Base-by-base conservation (phyloP, 208 protist species). In the Borovskyia barvae region DNA sequence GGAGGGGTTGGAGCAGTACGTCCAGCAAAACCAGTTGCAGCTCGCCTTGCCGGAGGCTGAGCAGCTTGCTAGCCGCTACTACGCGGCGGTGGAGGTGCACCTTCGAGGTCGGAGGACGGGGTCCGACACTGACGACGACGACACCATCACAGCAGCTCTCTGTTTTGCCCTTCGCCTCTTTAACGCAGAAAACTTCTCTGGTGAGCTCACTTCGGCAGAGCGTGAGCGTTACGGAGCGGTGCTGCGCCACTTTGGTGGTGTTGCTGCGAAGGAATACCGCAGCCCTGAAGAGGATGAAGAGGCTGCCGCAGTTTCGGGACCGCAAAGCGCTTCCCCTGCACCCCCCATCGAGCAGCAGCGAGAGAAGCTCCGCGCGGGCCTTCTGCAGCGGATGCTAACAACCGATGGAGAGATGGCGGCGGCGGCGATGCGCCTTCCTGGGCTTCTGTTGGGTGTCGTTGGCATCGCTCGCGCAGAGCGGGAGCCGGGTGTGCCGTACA, bases 111-210 rank as follows among this genome's bases (percentile, higher is more conserved):
- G 61, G 20, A 12, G 56, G 24, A 5, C 32, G 17, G 0, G 58
- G 20, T 5, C 66, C 29, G 3, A 26, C 14, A 28, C 20, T 15
- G 33, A 12, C 3, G 52, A 25, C 26, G 52, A 35, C 12, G 46
- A 66, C 19, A 73, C 77, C 26, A 55, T 95, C 11, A 43, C 84
- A 28, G 79, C 84, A 2, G 82, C 85, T 9, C 58, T 93, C 8
- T 60, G 77, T n/a, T 88, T 85, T 17, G 85, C 68, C n/a, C 77
- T 95, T 15, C 77, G 73, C 29, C 75, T 95, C 30, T 92, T 92
- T 60, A 92, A 93, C 54, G 80, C 85, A 8, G 85, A 95, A 41
- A 95, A 95, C 61, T 90, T 93, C 49, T 89, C 71, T 24, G 89
- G 89, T 15, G 85, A 92, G 61, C 63, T 95, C 9, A 72, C 75